phyloP scores from a whole-genome alignment of 495 filamentous ascomycete genomes.

The Astrocystis sublimbata region DNA sequence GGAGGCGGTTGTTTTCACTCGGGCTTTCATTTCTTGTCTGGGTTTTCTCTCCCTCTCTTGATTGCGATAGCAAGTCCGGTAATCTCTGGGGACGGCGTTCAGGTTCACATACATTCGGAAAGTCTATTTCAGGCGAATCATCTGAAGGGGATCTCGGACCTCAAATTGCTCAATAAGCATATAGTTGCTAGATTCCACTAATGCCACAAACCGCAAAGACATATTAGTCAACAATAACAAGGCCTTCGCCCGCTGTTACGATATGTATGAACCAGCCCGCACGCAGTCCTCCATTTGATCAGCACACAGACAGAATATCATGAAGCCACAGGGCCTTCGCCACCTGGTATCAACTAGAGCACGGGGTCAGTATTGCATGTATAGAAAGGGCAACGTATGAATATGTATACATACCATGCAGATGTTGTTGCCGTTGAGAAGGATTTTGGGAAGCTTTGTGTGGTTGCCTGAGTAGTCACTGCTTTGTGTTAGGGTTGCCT shows the following conservation, averaged over 20 bases:
- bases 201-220: constrained; percentile 2
- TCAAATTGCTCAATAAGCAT: constrained; percentile 6
- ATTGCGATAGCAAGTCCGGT: constrained; percentile 19
- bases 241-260: constrained; percentile 1
- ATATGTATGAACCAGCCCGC: constrained; percentile 3
- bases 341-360: constrained; percentile 78
- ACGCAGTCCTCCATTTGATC: background rate
- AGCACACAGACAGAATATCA: background rate
- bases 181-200: constrained; percentile 5
- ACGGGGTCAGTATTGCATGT: constrained; percentile 12
- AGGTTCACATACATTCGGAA: background rate
- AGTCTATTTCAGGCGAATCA: background rate
- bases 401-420: constrained; percentile 75
- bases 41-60: constrained; percentile 17
- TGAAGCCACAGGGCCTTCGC: constrained; percentile 66
- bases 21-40: no score
- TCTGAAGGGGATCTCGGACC: background rate
- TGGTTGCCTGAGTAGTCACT: constrained; percentile 89
- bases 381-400: background rate
- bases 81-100: constrained; percentile 15
- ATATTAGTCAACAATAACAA: constrained; percentile 6
- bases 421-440: constrained; percentile 98
- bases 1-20: constrained; percentile 2
- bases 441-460: constrained; percentile 85
- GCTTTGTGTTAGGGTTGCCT: constrained; percentile 13